Conservation (phyloP, 331 rosid genomes). For the Malus hybrid region DNA sequence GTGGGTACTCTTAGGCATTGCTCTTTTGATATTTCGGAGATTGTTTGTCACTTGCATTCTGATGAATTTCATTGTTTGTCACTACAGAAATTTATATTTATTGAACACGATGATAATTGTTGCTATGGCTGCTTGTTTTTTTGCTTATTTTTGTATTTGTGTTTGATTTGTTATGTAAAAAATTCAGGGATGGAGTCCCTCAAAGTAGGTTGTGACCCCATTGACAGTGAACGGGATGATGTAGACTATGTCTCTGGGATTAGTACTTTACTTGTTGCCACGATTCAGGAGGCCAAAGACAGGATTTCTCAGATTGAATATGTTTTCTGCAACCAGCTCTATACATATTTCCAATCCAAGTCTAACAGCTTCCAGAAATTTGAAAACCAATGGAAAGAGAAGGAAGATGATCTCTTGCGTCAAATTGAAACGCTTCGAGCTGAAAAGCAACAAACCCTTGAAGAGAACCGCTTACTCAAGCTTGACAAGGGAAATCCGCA, state of each 20-base stretch:
- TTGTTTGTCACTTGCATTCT: not conserved
- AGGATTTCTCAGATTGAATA: conserved; percentile 69
- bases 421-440: conserved; percentile 28
- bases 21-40: not conserved
- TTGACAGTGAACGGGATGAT: conserved; percentile 23
- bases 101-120: not conserved
- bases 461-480: conserved; percentile 38
- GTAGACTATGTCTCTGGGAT: conserved; percentile 43
- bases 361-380: conserved; percentile 26
- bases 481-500: conserved; percentile 22
- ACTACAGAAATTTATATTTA: not conserved
- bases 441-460: conserved; percentile 28
- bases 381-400: conserved; percentile 33
- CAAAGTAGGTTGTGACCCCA: conserved; percentile 9
- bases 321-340: conserved; percentile 66
- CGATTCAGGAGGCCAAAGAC: conserved; percentile 77
- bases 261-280: conserved; percentile 73
- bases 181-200: conserved; percentile 39
- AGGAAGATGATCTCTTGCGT: conserved; percentile 26
- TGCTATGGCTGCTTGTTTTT: not conserved
- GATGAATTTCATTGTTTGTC: not conserved
- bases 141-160: not conserved
- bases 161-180: not conserved
- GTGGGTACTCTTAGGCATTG: not conserved
- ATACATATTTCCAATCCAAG: conserved; percentile 49